These are phyloP conservation scores for Penicillium longicatenatum DNA, from an alignment of 495 filamentous ascomycete species.

Conservation along the genomic window DNA sequence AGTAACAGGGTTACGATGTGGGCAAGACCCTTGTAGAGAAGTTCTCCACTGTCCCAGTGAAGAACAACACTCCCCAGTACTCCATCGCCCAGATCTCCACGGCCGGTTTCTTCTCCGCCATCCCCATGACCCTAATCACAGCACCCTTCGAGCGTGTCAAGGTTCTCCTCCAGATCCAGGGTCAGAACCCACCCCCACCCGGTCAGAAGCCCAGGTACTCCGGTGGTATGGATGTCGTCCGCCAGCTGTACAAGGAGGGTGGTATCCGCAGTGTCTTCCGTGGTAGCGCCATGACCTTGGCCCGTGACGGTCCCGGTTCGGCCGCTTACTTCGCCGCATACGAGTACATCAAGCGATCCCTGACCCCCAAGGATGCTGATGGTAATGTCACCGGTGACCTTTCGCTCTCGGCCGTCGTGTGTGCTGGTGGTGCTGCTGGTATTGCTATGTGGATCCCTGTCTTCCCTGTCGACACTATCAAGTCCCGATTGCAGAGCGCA, in stretches of 20 bases:
- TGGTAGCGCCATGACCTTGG: slow-evolving; percentile 86
- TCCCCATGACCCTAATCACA: slow-evolving; percentile 97
- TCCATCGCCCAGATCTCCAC: slow-evolving; percentile 85
- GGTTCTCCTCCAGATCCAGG: slow-evolving; percentile 96
- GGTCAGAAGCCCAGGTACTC: slow-evolving; percentile 93
- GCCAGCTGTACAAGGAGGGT: slow-evolving; percentile 90
- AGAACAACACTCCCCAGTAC: slow-evolving; percentile 64
- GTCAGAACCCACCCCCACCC: slow-evolving; percentile 79
- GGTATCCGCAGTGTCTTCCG: slow-evolving; percentile 90
- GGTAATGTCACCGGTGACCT: slow-evolving; percentile 70
- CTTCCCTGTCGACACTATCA: slow-evolving; percentile 97
- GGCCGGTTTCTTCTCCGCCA: slow-evolving; percentile 96
- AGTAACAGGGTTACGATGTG: slow-evolving; percentile 78
- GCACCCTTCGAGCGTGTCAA: slow-evolving; percentile 99
- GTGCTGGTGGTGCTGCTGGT: slow-evolving; percentile 86
- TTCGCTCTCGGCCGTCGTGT: slow-evolving; percentile 78
- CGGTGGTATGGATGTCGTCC: slow-evolving; percentile 89
- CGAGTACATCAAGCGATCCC: slow-evolving; percentile 83
- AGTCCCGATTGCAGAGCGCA: slow-evolving; percentile 88
- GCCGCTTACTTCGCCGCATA: slow-evolving; percentile 98
- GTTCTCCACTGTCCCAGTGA: slow-evolving; percentile 60
- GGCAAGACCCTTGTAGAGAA: slow-evolving; percentile 82
- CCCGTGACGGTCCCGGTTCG: slow-evolving; percentile 87
- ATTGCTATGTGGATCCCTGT: slow-evolving; percentile 99
- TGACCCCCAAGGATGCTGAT: slow-evolving; percentile 84